Base-by-base conservation (phyloP, 106 monocot species). In the Dactylorhiza incarnata region DNA sequence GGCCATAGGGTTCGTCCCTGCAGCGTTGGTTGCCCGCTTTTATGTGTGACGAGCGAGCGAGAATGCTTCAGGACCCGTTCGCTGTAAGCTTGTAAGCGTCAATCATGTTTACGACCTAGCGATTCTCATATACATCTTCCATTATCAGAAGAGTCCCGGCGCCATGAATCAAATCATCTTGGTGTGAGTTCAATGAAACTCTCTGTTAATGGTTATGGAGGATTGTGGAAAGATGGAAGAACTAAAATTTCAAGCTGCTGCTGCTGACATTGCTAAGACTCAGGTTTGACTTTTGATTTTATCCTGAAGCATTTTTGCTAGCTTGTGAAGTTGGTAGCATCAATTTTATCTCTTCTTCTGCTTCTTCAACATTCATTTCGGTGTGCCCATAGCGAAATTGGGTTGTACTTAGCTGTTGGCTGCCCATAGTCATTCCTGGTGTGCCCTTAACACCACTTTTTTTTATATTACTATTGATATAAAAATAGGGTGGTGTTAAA, bases 251-350 rank as follows among this genome's bases (percentile, higher is more conserved):
- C 87, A 91, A 82, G 97, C 97, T 75, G 97, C 91, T 81, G 93
- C 94, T 71, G 97, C 97, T 75, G 94, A 99, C 77, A 79, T 99
- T 75, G 97, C 97, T 62, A 99, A 99, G 84, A 94, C 97, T 81
- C 94, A 99, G 97, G 97, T 91, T 73, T 76, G 17, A 61, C 63
- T 53, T 73, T 19, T 71, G 16, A 67, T 49, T 24, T 47, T 10
- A 37, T 61, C 20, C 58, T n/a, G n/a, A n/a, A n/a, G n/a, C n/a
- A n/a, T n/a, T n/a, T n/a, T n/a, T n/a, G n/a, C n/a, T n/a, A n/a
- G n/a, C n/a, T n/a, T n/a, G n/a, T n/a, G n/a, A n/a, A n/a, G n/a
- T n/a, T n/a, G n/a, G n/a, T n/a, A n/a, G n/a, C n/a, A n/a, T n/a
- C n/a, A n/a, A n/a, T n/a, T n/a, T n/a, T n/a, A n/a, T n/a, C n/a